These are phyloP conservation scores for Xylariaceae sp. DNA, from an alignment of 2,329 filamentous ascomycete genomes.

Conservation along the genomic window DNA sequence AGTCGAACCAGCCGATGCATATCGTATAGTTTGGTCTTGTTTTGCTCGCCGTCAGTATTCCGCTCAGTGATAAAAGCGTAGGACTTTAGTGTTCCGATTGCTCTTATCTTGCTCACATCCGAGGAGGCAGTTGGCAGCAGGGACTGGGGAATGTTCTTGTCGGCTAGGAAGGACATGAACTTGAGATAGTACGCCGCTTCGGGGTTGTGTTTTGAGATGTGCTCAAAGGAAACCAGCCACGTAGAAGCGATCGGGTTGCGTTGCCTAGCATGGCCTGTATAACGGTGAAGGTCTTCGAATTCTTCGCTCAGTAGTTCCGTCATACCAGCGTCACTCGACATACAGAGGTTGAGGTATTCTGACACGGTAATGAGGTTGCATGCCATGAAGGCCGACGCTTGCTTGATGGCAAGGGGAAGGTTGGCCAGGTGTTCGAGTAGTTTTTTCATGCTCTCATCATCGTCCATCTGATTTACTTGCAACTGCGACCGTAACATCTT, in stretches of 20 bases:
- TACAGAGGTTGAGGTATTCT: slow-evolving; percentile 27
- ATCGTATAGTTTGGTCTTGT: slow-evolving; percentile 5
- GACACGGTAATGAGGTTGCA: slow-evolving; percentile 12
- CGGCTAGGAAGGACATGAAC: slow-evolving; percentile 25
- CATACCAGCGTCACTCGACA: slow-evolving; percentile 20
- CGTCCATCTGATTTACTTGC: neutral
- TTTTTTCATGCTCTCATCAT: slow-evolving; percentile 6
- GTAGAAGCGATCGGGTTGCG: slow-evolving; percentile 6
- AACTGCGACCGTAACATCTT: neutral
- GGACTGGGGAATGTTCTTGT: slow-evolving; percentile 18
- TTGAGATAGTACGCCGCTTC: slow-evolving; percentile 6
- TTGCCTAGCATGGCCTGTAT: slow-evolving; percentile 20
- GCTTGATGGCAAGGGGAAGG: slow-evolving; percentile 35
- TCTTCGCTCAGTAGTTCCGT: slow-evolving; percentile 28
- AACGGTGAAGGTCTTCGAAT: slow-evolving; percentile 31
- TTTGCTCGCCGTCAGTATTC: neutral
- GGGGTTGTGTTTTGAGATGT: neutral
- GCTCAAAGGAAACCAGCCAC: slow-evolving; percentile 7
- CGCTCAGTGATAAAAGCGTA: slow-evolving; percentile 11
- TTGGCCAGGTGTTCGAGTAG: slow-evolving; percentile 31
- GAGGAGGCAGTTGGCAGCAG: neutral
- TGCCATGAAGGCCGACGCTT: slow-evolving; percentile 35
- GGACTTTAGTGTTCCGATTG: neutral
- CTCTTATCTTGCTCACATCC: neutral
- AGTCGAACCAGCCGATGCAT: slow-evolving; percentile 14